These are phyloP conservation scores for Pouteria glomerata DNA, from an alignment of 148 eudicot genomes.

Conservation along the genomic window DNA sequence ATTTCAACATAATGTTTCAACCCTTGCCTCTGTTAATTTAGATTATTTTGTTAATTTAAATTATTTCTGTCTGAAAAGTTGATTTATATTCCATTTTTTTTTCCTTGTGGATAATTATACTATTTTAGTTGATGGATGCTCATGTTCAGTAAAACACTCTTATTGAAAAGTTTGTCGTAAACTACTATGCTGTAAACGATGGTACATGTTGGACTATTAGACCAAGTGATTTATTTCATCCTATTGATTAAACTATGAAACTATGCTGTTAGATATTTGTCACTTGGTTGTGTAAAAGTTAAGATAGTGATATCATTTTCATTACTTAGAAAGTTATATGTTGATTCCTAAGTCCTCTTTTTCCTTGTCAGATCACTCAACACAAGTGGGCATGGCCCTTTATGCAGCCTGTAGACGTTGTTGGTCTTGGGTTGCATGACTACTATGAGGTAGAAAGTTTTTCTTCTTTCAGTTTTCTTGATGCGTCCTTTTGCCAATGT, in stretches of 20 bases:
- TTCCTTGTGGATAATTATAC: too few relatives aligned
- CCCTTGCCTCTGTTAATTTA: neutral
- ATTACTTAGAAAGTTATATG: neutral
- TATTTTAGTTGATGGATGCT: neutral
- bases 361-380: conserved; percentile 52
- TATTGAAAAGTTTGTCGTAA: neutral
- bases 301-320: neutral
- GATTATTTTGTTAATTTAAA: neutral
- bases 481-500: neutral
- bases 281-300: neutral
- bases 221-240: neutral
- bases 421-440: conserved; percentile 75
- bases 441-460: conserved; percentile 55
- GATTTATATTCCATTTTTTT: too few relatives aligned
- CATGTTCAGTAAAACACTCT: neutral
- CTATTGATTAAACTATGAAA: neutral
- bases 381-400: conserved; percentile 89
- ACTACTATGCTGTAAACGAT: neutral
- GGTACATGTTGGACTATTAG: neutral
- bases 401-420: conserved; percentile 86
- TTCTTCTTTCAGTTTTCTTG: neutral
- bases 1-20: neutral
- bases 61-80: too few relatives aligned
- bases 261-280: neutral
- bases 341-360: neutral